Percentiles rank a stretch among this genome's conserved stretches.
Evolutionary conservation across 495 filamentous ascomycete genomes (phyloP).

Genomic region (Parachaetomium inaequale): DNA sequence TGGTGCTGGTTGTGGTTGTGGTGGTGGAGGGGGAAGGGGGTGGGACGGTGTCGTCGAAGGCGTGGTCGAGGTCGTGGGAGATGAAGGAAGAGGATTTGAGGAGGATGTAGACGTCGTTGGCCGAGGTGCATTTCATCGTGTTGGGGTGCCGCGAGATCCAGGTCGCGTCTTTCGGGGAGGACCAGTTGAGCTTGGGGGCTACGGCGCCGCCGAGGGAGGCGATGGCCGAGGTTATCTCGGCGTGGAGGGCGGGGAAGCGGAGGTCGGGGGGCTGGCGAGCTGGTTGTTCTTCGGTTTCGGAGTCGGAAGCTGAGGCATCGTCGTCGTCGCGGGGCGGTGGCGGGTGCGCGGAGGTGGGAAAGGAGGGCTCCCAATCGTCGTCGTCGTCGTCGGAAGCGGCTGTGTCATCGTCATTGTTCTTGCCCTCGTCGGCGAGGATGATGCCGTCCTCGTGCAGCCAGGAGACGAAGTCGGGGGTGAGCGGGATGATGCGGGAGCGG

Average conservation of each 20-base stretch:
- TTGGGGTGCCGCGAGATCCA: constrained; percentile 87
- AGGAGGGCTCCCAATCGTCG: constrained; percentile 43
- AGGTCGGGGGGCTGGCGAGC: constrained; percentile 39
- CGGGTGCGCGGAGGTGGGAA: constrained; percentile 29
- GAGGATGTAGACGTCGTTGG: constrained; percentile 90
- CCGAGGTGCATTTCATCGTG: constrained; percentile 77
- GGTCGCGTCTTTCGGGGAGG: constrained; percentile 91
- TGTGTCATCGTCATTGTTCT: constrained; percentile 36
- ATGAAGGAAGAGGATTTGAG: constrained; percentile 92
- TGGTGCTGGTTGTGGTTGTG: constrained; percentile 1
- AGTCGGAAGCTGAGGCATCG: constrained; percentile 26
- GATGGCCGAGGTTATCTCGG: constrained; percentile 70
- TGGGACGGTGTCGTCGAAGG: constrained; percentile 72
- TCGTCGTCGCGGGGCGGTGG: constrained; percentile 28
- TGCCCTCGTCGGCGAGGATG: constrained; percentile 63
- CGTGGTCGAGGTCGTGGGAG: constrained; percentile 88
- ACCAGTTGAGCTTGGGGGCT: constrained; percentile 95
- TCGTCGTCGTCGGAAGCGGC: constrained; percentile 48
- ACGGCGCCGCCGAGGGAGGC: constrained; percentile 74
- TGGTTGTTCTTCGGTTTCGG: constrained; percentile 38
- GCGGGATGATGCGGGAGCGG: constrained; percentile 77
- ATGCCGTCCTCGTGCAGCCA: constrained; percentile 95
- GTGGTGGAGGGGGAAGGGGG: constrained; percentile 2
- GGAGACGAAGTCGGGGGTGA: constrained; percentile 67
- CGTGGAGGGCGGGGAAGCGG: constrained; percentile 66